Conservation (phyloP, 1,284 basidiomycete genomes). For the Sanguinoderma infundibulare region DNA sequence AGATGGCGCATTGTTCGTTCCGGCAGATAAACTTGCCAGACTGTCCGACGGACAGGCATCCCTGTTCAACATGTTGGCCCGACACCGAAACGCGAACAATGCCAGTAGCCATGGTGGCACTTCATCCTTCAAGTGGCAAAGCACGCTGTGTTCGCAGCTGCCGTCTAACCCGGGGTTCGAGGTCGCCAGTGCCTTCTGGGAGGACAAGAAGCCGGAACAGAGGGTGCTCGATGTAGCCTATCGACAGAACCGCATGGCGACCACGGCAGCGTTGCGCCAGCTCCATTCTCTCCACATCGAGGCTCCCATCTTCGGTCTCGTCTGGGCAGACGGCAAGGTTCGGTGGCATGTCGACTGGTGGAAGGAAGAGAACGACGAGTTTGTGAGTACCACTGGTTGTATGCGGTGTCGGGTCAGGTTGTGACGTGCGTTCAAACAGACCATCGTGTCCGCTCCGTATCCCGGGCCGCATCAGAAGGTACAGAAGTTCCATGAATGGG, state of each 20-base stretch:
- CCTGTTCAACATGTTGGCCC: conserved; percentile 50
- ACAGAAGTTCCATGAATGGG: conserved; percentile 51
- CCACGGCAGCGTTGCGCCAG: conserved; percentile 53
- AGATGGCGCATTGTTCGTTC: conserved; percentile 53
- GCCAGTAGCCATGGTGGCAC: conserved; percentile 40
- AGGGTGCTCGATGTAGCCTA: conserved; percentile 54
- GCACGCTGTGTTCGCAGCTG: conserved; percentile 50
- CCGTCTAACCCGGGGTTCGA: conserved; percentile 52
- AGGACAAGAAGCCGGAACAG: conserved; percentile 62
- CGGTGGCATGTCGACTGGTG: conserved; percentile 63
- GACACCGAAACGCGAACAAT: conserved; percentile 39
- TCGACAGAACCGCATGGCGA: conserved; percentile 62
- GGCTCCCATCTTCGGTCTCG: conserved; percentile 56
- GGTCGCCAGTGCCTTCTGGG: conserved; percentile 57
- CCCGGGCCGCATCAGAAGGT: conserved; percentile 28
- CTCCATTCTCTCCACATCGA: conserved; percentile 49
- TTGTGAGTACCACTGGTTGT: conserved; percentile 36
- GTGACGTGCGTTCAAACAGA: conserved; percentile 33
- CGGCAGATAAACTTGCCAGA: conserved; percentile 38
- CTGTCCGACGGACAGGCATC: conserved; percentile 49
- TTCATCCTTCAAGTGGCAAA: conserved; percentile 56
- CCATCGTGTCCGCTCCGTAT: conserved; percentile 55
- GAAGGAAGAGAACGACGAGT: conserved; percentile 34
- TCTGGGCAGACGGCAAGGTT: conserved; percentile 57
- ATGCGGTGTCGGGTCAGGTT: neutral